Conservation (phyloP, 2,329 filamentous ascomycete species). For the Aspergillus latus region DNA sequence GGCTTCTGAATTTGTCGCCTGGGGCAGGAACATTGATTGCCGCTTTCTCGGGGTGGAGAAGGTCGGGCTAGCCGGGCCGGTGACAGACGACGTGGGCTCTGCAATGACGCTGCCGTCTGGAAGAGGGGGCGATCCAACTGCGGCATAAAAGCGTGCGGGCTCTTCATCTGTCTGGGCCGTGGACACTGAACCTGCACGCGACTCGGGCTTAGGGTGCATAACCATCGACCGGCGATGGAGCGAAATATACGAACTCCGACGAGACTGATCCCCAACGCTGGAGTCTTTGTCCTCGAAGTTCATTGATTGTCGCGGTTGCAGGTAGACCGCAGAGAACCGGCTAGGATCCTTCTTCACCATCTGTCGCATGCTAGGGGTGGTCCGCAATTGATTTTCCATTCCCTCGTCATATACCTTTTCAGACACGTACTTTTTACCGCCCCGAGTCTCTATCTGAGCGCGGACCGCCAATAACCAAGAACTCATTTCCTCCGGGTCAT, state of each 20-base stretch:
- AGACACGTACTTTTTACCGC: constrained; percentile 46
- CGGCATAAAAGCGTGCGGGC: constrained; percentile 20
- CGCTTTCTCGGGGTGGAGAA: constrained; percentile 27
- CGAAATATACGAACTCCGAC: constrained; percentile 31
- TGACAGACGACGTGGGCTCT: constrained; percentile 16
- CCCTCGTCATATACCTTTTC: constrained; percentile 37
- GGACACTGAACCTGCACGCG: constrained; percentile 31
- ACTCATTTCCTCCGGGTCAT: constrained; percentile 45
- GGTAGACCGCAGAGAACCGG: constrained; percentile 31
- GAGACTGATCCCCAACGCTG: constrained; percentile 26
- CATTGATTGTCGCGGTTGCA: constrained; percentile 28
- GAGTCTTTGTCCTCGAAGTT: constrained; percentile 29
- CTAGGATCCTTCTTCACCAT: constrained; percentile 38
- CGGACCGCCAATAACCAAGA: constrained; percentile 47
- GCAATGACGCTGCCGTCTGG: constrained; percentile 16
- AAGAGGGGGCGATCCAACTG: constrained; percentile 9
- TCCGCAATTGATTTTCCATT: constrained; percentile 27
- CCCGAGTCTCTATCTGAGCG: constrained; percentile 47
- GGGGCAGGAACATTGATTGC: constrained; percentile 26
- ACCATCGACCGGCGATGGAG: constrained; percentile 31
- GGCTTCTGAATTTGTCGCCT: constrained; percentile 19
- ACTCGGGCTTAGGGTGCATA: constrained; percentile 22
- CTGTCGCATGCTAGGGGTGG: constrained; percentile 31
- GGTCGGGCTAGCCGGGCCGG: constrained; percentile 22
- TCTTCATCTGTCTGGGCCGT: constrained; percentile 28